Evolutionary conservation across 1,284 basidiomycete genomes (phyloP).

Genomic region (Mrakiaceae sp.): DNA sequence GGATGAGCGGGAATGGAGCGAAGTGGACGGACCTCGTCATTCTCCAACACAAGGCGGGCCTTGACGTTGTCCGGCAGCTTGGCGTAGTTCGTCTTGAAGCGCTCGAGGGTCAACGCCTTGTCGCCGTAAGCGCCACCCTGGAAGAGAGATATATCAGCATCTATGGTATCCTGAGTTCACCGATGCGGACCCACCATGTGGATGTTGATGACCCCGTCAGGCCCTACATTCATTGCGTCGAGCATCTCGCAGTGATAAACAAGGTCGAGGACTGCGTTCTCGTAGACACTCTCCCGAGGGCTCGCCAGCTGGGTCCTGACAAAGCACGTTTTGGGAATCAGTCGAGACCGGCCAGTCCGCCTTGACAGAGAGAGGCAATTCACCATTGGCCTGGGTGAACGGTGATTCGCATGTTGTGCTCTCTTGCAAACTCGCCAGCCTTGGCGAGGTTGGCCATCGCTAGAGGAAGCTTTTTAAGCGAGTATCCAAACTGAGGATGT

Average conservation of each 20-base stretch:
- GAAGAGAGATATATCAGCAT: background rate
- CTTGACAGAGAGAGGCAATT: constrained; percentile 7
- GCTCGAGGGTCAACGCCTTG: constrained; percentile 54
- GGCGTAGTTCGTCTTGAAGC: constrained; percentile 61
- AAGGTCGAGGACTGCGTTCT: constrained; percentile 64
- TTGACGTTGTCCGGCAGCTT: constrained; percentile 53
- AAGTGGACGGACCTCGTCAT: constrained; percentile 58
- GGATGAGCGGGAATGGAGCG: no score
- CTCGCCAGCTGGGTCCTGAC: constrained; percentile 63
- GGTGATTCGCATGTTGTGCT: constrained; percentile 69
- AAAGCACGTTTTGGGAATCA: background rate
- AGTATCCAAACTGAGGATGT: constrained; percentile 67
- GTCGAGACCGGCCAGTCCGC: no score
- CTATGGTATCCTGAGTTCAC: background rate
- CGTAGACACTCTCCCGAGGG: constrained; percentile 58
- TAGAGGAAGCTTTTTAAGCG: constrained; percentile 39
- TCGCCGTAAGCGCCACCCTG: constrained; percentile 66
- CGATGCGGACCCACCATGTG: background rate
- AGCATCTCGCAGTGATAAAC: constrained; percentile 77
- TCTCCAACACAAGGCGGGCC: constrained; percentile 70
- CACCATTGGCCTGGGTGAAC: constrained; percentile 66
- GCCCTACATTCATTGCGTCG: constrained; percentile 55
- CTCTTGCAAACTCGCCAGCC: constrained; percentile 61
- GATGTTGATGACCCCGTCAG: constrained; percentile 31
- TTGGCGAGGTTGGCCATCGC: constrained; percentile 27